Conservation (phyloP, 306 rosid species). For the Cucurbita maxima region DNA sequence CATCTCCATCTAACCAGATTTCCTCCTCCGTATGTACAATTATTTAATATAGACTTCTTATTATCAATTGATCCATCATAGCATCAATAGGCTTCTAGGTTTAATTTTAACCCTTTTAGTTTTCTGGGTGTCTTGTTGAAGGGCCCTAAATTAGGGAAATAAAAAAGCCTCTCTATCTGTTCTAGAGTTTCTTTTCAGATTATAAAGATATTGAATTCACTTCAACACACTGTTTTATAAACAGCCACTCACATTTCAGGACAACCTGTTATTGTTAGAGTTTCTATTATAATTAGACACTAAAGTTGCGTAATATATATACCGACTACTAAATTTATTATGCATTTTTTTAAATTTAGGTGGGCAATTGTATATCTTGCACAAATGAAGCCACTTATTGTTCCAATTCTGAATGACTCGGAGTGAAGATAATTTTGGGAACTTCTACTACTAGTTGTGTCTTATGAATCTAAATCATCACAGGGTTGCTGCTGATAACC, state of each 20-base stretch:
- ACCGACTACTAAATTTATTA: background rate
- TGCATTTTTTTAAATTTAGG: conserved; percentile 30
- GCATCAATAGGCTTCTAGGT: background rate
- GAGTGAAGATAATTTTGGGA: conserved; percentile 26
- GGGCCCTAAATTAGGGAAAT: background rate
- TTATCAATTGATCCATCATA: background rate
- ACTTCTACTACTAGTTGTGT: background rate
- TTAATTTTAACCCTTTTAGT: background rate
- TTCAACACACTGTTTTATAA: background rate
- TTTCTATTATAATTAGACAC: background rate
- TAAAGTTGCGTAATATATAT: background rate
- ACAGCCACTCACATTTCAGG: background rate
- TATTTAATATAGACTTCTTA: background rate
- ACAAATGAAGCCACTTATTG: conserved; percentile 97
- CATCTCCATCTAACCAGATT: background rate
- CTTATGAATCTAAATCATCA: background rate
- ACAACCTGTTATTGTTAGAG: background rate
- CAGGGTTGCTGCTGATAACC: conserved; percentile 1
- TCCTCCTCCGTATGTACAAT: background rate
- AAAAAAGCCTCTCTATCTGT: background rate
- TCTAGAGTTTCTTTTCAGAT: background rate
- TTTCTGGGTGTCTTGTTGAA: background rate
- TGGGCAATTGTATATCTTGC: conserved; percentile 98
- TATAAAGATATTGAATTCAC: background rate
- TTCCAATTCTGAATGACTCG: conserved; percentile 69